phyloP scores from a whole-genome alignment of 192 early-diverging fungal genomes.

The Umbelopsis ramanniana region DNA sequence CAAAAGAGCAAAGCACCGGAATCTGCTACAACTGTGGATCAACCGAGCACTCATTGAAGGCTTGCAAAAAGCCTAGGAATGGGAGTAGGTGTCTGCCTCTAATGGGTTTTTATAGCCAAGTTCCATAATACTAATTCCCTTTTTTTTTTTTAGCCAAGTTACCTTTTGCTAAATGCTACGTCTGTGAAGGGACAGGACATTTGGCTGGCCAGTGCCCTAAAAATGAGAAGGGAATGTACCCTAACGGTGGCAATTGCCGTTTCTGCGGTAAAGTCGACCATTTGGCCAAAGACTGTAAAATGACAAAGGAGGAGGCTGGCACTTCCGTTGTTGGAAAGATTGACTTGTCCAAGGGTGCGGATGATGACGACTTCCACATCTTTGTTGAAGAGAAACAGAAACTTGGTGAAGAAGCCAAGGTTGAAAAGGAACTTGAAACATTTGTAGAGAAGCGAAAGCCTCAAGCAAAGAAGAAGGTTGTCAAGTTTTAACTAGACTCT shows the following conservation, averaged over 20 bases:
- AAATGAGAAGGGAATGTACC: constrained; percentile 89
- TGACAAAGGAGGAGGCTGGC: constrained; percentile 63
- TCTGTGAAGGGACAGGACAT: constrained; percentile 87
- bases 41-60: constrained; percentile 78
- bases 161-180: constrained; percentile 86
- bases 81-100: constrained; percentile 30
- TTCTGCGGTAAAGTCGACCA: constrained; percentile 90
- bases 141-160: constrained; percentile 48
- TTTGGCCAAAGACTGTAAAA: constrained; percentile 79
- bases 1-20: constrained; percentile 50
- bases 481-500: constrained; percentile 1
- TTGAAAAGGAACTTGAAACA: constrained; percentile 28
- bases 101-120: background rate
- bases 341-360: constrained; percentile 83
- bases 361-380: constrained; percentile 92
- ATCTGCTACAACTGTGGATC: constrained; percentile 93
- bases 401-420: constrained; percentile 22
- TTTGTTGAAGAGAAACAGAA: constrained; percentile 65
- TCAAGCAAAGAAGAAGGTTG: constrained; percentile 16
- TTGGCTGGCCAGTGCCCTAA: constrained; percentile 80
- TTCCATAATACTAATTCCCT: constrained; percentile 1
- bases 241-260: constrained; percentile 88
- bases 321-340: constrained; percentile 73
- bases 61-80: constrained; percentile 68
- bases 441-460: constrained; percentile 9